phyloP scores from a whole-genome alignment of 225 moss, liverwort and hornwort genomes.

The Pseudoscleropodium purum region DNA sequence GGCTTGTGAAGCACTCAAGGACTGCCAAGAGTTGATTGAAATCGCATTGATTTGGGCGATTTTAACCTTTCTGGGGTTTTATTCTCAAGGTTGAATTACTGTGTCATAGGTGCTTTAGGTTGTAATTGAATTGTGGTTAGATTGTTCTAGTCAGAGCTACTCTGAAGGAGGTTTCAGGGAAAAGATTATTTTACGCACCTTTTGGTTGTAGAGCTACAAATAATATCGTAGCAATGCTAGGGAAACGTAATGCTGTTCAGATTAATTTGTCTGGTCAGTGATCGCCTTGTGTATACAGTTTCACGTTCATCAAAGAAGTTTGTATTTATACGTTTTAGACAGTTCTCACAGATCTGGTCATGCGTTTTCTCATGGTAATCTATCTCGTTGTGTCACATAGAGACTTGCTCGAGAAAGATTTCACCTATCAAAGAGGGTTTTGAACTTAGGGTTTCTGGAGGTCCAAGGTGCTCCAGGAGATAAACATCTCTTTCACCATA shows the following conservation, averaged over 20 bases:
- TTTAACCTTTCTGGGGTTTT: background rate
- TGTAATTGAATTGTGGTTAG: slow-evolving; percentile 22
- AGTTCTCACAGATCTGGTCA: background rate
- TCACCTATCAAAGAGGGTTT: background rate
- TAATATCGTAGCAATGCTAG: slow-evolving; percentile 1
- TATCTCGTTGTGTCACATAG: background rate
- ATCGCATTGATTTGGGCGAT: background rate
- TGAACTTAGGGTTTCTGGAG: background rate
- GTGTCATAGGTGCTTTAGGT: slow-evolving; percentile 18
- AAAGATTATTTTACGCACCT: background rate
- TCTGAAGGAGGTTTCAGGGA: slow-evolving; percentile 16
- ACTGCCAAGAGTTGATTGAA: slow-evolving; percentile 79
- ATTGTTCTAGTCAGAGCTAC: slow-evolving; percentile 4
- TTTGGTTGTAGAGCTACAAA: background rate
- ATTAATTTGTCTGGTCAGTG: slow-evolving; percentile 28
- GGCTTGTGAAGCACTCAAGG: slow-evolving; percentile 98
- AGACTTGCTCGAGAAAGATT: background rate
- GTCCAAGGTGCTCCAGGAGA: background rate
- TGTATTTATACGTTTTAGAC: slow-evolving; percentile 14
- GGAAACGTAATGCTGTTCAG: slow-evolving; percentile 19
- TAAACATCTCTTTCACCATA: background rate
- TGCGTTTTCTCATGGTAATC: background rate
- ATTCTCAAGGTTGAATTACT: background rate
- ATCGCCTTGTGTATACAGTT: slow-evolving; percentile 41
- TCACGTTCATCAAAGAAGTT: slow-evolving; percentile 18